phyloP scores from a whole-genome alignment of 768 basidiomycete species.

The Boletus insuetus region DNA sequence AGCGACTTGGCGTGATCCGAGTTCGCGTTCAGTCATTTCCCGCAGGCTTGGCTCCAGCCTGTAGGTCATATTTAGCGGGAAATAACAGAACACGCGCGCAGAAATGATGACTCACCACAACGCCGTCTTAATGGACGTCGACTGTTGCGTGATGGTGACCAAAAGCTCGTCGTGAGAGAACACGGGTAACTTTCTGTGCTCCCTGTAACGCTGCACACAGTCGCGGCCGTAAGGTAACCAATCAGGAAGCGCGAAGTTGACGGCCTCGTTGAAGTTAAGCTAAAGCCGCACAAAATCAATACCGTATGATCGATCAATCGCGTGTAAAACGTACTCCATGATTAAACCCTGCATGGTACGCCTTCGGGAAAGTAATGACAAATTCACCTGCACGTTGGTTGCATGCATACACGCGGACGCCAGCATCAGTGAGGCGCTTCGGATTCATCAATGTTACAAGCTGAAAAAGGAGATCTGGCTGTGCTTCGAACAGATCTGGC shows the following conservation, averaged over 20 bases:
- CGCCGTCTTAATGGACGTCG: conserved; percentile 87
- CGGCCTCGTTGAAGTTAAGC: conserved; percentile 99
- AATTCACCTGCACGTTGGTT: conserved; percentile 98
- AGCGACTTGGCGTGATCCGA: conserved; percentile 60
- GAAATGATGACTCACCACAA: conserved; percentile 63
- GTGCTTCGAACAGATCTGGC: conserved; percentile 96
- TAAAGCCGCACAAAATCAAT: conserved; percentile 37
- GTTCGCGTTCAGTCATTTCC: conserved; percentile 88
- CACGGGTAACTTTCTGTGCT: conserved; percentile 89
- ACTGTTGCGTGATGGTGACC: conserved; percentile 96
- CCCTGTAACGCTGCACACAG: conserved; percentile 86
- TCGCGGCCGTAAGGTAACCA: conserved; percentile 88
- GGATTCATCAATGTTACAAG: conserved; percentile 98
- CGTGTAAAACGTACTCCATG: conserved; percentile 74
- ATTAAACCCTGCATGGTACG: conserved; percentile 97
- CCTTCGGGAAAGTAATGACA: conserved; percentile 96
- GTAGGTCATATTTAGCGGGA: conserved; percentile 19
- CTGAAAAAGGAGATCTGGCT: conserved; percentile 96
- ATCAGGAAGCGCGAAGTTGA: conserved; percentile 96
- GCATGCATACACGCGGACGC: conserved; percentile 89
- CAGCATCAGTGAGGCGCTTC: conserved; percentile 77
- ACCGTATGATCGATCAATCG: conserved; percentile 20
- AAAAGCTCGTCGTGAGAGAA: conserved; percentile 98
- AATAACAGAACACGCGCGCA: conserved; percentile 12
- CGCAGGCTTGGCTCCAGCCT: conserved; percentile 83